Percentiles rank a stretch among this genome's conserved stretches.
Conservation (phyloP, 306 rosid genomes). For the Fragaria iinumae region DNA sequence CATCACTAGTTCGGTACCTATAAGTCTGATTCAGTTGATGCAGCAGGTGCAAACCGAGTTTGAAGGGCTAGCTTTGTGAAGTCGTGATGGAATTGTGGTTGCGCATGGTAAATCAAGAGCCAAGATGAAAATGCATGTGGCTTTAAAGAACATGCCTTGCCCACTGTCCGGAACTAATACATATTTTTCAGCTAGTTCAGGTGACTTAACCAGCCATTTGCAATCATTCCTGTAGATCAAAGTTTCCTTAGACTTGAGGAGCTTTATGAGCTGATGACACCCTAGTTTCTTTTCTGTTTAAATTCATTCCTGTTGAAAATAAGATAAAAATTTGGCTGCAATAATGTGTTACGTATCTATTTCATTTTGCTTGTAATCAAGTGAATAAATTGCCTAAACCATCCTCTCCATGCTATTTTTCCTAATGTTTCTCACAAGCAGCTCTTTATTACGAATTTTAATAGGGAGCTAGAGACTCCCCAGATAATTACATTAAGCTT, state of each 20-base stretch:
- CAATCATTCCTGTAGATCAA: background rate
- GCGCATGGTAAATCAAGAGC: slow-evolving; percentile 6
- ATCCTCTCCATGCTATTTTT: background rate
- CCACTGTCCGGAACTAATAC: background rate
- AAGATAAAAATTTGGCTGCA: background rate
- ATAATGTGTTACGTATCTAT: background rate
- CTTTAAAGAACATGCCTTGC: background rate
- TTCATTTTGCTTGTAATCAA: slow-evolving; percentile 8
- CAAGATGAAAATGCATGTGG: background rate
- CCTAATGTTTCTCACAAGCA: background rate
- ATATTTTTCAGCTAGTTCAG: background rate
- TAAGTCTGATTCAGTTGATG: slow-evolving; percentile 21
- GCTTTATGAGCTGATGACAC: background rate
- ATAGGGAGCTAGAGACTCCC: background rate
- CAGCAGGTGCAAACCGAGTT: slow-evolving; percentile 33
- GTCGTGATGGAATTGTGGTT: background rate
- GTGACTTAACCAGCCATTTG: background rate
- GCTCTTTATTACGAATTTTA: background rate
- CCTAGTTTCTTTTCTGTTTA: background rate
- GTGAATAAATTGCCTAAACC: background rate
- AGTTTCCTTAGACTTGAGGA: background rate
- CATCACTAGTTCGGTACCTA: background rate
- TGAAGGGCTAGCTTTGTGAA: slow-evolving; percentile 23
- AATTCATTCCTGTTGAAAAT: background rate
- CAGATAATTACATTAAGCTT: background rate